Evolutionary conservation across 495 filamentous ascomycete genomes (phyloP).

Genomic region (Talaromyces proteolyticus): DNA sequence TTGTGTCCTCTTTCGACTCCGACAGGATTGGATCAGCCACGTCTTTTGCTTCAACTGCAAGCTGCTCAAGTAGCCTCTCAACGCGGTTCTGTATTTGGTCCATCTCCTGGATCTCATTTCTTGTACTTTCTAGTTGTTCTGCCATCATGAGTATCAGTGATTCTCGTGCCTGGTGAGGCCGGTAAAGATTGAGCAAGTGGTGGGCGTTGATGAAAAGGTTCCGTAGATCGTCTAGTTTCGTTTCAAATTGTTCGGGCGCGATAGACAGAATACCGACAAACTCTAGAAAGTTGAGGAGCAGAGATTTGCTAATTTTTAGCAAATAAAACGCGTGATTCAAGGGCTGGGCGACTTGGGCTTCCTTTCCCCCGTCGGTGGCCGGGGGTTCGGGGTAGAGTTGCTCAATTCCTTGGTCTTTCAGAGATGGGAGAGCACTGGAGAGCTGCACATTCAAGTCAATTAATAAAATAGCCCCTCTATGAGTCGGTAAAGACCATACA

Average conservation of each 20-base stretch:
- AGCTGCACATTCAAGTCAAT: conserved; percentile 25
- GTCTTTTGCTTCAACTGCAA: conserved; percentile 42
- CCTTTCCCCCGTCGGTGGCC: conserved; percentile 32
- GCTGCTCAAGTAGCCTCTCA: conserved; percentile 56
- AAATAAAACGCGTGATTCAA: conserved; percentile 71
- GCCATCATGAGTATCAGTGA: conserved; percentile 89
- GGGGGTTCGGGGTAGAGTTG: conserved; percentile 57
- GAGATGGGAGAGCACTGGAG: conserved; percentile 56
- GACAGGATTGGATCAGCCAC: conserved; percentile 7
- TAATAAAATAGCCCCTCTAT: too few relatives aligned
- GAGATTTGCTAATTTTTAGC: conserved; percentile 68
- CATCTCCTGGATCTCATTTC: conserved; percentile 74
- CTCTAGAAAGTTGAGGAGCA: conserved; percentile 81
- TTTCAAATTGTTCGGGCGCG: conserved; percentile 51
- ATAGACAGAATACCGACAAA: conserved; percentile 64
- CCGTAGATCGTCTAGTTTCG: conserved; percentile 70
- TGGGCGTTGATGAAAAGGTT: conserved; percentile 84
- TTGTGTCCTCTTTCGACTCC: neutral
- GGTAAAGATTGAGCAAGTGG: conserved; percentile 86
- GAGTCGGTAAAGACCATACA: too few relatives aligned
- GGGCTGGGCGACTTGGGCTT: conserved; percentile 27
- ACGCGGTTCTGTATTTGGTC: conserved; percentile 66
- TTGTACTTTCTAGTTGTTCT: conserved; percentile 67
- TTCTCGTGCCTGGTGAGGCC: conserved; percentile 92
- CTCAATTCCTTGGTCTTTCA: conserved; percentile 62